phyloP scores from a whole-genome alignment of 202 grass and related monocot genomes.

The Digitaria exilis region DNA sequence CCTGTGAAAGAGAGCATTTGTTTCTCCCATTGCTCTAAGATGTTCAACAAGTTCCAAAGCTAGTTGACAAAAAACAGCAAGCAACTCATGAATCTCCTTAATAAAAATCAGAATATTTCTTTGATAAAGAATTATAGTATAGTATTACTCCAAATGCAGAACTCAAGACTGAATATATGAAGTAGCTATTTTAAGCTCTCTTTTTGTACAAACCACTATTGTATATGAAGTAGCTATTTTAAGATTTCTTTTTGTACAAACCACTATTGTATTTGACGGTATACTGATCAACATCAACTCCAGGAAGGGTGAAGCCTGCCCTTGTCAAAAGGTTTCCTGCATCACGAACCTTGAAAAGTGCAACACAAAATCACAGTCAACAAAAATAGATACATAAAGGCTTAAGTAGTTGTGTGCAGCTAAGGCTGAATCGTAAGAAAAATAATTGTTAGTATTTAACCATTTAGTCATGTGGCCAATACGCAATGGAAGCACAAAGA shows the following conservation, averaged over 20 bases:
- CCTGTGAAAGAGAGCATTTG: constrained; percentile 91
- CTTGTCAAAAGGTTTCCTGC: constrained; percentile 95
- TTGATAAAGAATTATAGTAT: constrained; percentile 9
- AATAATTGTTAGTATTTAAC: not conserved
- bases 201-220: constrained; percentile 65
- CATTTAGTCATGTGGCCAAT: constrained; percentile 1
- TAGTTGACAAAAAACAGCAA: constrained; percentile 41
- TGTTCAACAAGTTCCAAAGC: constrained; percentile 96
- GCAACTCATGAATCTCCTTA: not conserved
- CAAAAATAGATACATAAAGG: constrained; percentile 22
- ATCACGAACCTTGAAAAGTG: constrained; percentile 76
- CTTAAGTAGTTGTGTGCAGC: not conserved
- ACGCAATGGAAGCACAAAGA: constrained; percentile 17
- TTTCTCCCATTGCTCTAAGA: constrained; percentile 92
- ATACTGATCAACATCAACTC: constrained; percentile 92
- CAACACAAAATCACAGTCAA: constrained; percentile 23
- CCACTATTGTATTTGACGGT: constrained; percentile 88
- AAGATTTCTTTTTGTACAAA: constrained; percentile 40
- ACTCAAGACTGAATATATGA: not conserved
- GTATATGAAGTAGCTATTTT: constrained; percentile 57
- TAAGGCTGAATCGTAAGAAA: not conserved
- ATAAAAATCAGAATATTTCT: not conserved
- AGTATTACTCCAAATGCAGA: not conserved
- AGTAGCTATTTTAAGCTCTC: not conserved
- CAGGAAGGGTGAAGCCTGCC: constrained; percentile 79